These are phyloP conservation scores for Tylopilus sp. DNA, from an alignment of 768 basidiomycete species.

Conservation along the genomic window DNA sequence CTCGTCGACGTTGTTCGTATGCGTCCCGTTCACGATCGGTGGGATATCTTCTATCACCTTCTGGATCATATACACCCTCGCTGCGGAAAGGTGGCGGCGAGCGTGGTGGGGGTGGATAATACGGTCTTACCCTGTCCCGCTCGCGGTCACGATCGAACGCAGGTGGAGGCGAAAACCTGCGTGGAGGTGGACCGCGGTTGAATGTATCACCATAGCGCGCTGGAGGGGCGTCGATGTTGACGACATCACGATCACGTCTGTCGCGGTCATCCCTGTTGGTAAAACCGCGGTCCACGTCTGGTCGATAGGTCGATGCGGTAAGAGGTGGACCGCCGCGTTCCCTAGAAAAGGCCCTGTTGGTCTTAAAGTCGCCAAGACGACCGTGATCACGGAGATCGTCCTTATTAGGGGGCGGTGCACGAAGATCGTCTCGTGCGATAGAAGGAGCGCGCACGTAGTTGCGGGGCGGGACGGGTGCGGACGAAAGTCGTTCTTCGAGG, in stretches of 20 bases:
- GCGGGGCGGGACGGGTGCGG: slow-evolving; percentile 27
- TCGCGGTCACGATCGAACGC: slow-evolving; percentile 34
- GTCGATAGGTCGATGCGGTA: slow-evolving; percentile 32
- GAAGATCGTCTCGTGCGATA: slow-evolving; percentile 35
- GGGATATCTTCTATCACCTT: slow-evolving; percentile 33
- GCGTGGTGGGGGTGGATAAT: slow-evolving; percentile 31
- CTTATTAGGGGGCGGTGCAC: slow-evolving; percentile 25
- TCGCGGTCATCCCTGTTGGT: slow-evolving; percentile 31
- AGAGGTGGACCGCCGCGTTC: slow-evolving; percentile 24
- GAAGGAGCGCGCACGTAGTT: slow-evolving; percentile 22
- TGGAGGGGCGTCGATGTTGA: slow-evolving; percentile 33
- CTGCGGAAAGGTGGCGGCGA: slow-evolving; percentile 29
- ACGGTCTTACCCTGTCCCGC: slow-evolving; percentile 25
- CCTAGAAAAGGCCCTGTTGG: slow-evolving; percentile 35
- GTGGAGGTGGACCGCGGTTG: slow-evolving; percentile 15
- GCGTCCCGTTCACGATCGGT: slow-evolving; percentile 31
- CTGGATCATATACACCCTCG: slow-evolving; percentile 31
- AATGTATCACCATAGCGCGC: slow-evolving; percentile 36
- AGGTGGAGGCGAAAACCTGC: slow-evolving; percentile 28
- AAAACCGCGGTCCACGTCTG: slow-evolving; percentile 36
- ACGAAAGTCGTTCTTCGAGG: slow-evolving; percentile 42
- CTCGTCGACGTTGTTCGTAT: slow-evolving; percentile 28
- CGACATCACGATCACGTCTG: slow-evolving; percentile 37
- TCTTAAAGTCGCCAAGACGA: slow-evolving; percentile 22
- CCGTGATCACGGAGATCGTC: slow-evolving; percentile 29